Evolutionary conservation across 352 stramenopile genomes (phyloP).

Genomic region (Globisporangium irregulare): DNA sequence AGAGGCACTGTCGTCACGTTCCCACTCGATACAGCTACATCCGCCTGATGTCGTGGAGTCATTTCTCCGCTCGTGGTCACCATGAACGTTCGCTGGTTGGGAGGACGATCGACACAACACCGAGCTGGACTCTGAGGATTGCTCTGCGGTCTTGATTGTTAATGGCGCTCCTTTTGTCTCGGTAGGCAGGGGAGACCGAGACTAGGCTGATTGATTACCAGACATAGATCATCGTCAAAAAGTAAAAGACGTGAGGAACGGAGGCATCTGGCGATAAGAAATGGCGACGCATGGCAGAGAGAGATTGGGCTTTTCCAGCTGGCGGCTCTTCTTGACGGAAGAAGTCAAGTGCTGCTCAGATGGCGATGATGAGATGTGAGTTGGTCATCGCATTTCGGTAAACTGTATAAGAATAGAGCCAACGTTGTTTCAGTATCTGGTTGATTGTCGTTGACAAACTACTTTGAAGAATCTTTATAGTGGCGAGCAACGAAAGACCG

Average conservation of each 20-base stretch:
- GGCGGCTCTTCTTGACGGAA: neutral
- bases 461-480: neutral
- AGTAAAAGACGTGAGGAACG: neutral
- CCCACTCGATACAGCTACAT: neutral
- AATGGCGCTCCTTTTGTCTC: neutral
- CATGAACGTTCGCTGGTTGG: neutral
- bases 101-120: neutral
- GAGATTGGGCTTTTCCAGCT: neutral
- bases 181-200: neutral
- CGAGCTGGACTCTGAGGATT: neutral
- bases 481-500: too few relatives aligned
- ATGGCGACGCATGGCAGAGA: neutral
- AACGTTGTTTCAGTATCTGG: neutral
- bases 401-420: neutral
- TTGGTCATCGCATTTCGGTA: neutral
- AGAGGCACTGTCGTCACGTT: slow-evolving; percentile 2
- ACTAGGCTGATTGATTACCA: neutral
- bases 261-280: neutral
- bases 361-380: neutral
- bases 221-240: neutral
- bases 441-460: neutral
- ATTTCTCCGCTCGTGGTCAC: neutral
- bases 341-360: neutral
- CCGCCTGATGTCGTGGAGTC: neutral
- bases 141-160: neutral